Conservation (phyloP, 164 flowering plant species). For the Buxus sempervirens region DNA sequence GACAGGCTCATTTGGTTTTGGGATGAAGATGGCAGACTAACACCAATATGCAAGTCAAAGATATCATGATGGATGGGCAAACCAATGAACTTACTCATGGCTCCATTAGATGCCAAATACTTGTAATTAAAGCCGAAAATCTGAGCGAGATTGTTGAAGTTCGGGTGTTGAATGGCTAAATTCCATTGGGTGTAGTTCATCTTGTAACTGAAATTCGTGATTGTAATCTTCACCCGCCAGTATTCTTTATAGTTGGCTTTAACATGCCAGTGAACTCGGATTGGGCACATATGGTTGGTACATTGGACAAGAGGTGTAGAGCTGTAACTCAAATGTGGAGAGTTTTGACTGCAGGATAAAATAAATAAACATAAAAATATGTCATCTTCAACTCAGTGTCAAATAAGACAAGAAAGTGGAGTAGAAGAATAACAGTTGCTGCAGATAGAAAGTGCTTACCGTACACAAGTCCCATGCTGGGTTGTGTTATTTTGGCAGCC, state of each 20-base stretch:
- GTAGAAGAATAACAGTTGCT: neutral
- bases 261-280: slow-evolving; percentile 78
- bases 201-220: slow-evolving; percentile 68
- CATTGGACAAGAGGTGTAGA: slow-evolving; percentile 60
- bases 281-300: slow-evolving; percentile 77
- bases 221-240: slow-evolving; percentile 69
- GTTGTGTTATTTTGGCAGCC: slow-evolving; percentile 59
- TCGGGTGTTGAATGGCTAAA: slow-evolving; percentile 70
- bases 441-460: slow-evolving; percentile 39
- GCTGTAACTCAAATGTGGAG: slow-evolving; percentile 50
- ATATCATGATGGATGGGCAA: too few species aligned
- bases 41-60: too few species aligned
- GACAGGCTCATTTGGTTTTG: too few species aligned
- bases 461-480: slow-evolving; percentile 58
- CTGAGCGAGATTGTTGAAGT: slow-evolving; percentile 68
- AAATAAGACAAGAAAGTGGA: neutral
- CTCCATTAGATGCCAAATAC: slow-evolving; percentile 48
- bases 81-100: slow-evolving; percentile 49
- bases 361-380: neutral
- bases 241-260: slow-evolving; percentile 63
- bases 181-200: slow-evolving; percentile 81
- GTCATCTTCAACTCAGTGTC: neutral
- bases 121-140: slow-evolving; percentile 71
- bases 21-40: too few species aligned
- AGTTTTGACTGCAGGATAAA: slow-evolving; percentile 36